Base-by-base conservation (phyloP, 768 basidiomycete species). In the Lenzites betulinus region DNA sequence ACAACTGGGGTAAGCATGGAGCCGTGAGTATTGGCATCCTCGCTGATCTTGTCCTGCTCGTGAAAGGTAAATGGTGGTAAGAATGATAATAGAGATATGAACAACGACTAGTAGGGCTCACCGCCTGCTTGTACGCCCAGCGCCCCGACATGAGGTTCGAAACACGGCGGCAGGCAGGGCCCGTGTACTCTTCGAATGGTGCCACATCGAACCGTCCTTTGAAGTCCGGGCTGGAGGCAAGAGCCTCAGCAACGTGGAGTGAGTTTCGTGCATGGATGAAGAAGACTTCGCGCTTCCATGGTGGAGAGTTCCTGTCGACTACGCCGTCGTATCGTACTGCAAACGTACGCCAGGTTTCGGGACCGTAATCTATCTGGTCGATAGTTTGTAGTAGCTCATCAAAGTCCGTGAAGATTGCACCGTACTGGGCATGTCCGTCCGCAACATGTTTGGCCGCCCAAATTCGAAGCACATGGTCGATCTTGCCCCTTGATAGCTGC, bases 101-200 rank as follows among this genome's bases (percentile, higher is more conserved):
- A 7, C 7, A 7, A 7, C 35, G 35, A 36, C 7, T 7, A 13
- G 35, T 13, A 11, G n/a, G 16, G 38, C 50, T 35, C 41, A 74
- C 75, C 13, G 72, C 74, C 48, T 83, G 77, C 5, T 66, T 54
- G 77, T 76, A 81, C 3, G 75, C 74, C 66, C 70, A 80, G 30
- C 76, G 67, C 3, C 76, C 79, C 0, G 77, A 78, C 74, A 80
- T 77, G 20, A 81, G 64, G 66, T 80, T 67, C 3, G 39, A 38
- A 53, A 63, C 78, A 6, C 60, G 68, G 0, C 73, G 63, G 69
- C 63, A 0, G 67, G 72, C 13, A 67, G 47, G 0, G 53, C 38
- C 23, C 71, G 70, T 15, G 33, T 66, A 63, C 5, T 70, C 67
- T 7, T 66, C 58, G 42, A 73, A 71, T 0, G 77, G 75, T 2